Conservation (phyloP, 1,284 basidiomycete genomes). For the Somion occarium region DNA sequence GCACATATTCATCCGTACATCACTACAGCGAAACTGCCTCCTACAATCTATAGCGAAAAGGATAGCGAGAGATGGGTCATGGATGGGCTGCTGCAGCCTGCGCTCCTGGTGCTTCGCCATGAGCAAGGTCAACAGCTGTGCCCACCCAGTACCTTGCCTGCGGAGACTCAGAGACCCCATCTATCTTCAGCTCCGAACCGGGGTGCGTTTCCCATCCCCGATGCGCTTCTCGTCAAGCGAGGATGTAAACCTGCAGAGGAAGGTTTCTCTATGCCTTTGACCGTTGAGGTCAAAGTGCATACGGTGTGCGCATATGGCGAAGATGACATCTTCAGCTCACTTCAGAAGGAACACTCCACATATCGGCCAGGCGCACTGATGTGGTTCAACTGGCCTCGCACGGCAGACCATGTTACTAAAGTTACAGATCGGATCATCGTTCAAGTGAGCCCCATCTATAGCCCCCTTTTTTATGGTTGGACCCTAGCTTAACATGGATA, state of each 20-base stretch:
- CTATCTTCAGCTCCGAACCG: background rate
- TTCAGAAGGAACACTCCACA: background rate
- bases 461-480: background rate
- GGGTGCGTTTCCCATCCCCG: background rate
- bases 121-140: background rate
- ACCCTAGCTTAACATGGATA: background rate
- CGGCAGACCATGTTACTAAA: background rate
- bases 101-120: background rate
- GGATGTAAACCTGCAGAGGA: no score
- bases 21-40: background rate
- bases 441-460: background rate
- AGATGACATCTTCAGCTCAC: background rate
- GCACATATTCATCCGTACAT: background rate
- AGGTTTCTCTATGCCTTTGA: background rate
- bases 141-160: background rate
- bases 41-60: background rate
- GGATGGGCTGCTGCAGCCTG: background rate
- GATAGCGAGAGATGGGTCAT: background rate
- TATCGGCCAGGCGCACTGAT: background rate
- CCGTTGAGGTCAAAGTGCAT: background rate
- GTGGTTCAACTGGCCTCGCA: background rate
- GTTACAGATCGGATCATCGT: background rate
- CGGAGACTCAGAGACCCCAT: background rate
- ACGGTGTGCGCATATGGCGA: background rate
- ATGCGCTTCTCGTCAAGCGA: background rate